These are phyloP conservation scores for Cyathus striatus DNA, from an alignment of 768 basidiomycete species.

Conservation along the genomic window DNA sequence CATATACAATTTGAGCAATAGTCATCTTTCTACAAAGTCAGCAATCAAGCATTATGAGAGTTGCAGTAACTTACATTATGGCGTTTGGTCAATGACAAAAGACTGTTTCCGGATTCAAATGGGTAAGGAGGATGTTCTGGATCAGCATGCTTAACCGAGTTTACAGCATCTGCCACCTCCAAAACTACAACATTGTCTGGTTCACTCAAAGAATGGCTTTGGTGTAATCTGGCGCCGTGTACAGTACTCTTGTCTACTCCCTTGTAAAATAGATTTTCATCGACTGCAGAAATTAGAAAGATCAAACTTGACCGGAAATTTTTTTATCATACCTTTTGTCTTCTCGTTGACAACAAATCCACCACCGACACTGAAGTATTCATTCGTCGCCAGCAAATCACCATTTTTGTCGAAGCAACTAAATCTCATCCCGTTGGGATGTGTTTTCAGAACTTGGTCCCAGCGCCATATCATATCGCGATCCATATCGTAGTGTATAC, in stretches of 20 bases:
- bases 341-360: slow-evolving; percentile 95
- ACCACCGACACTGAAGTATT: slow-evolving; percentile 92
- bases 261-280: slow-evolving; percentile 95
- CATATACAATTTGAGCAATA: slow-evolving; percentile 90
- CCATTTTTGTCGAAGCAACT: slow-evolving; percentile 79
- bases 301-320: not conserved
- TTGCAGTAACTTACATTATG: slow-evolving; percentile 62
- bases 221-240: slow-evolving; percentile 74
- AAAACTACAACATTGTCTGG: slow-evolving; percentile 13
- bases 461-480: slow-evolving; percentile 91
- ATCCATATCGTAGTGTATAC: slow-evolving; percentile 84
- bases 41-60: slow-evolving; percentile 1
- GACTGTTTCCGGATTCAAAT: slow-evolving; percentile 71
- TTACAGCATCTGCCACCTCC: not conserved
- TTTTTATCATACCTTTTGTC: slow-evolving; percentile 59
- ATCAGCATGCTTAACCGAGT: slow-evolving; percentile 1
- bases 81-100: slow-evolving; percentile 70
- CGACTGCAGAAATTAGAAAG: slow-evolving; percentile 38
- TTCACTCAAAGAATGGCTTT: slow-evolving; percentile 43
- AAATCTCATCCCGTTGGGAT: slow-evolving; percentile 93
- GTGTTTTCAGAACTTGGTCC: slow-evolving; percentile 84
- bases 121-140: slow-evolving; percentile 74
- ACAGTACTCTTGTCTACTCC: slow-evolving; percentile 80
- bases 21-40: slow-evolving; percentile 55
- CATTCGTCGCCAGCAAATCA: slow-evolving; percentile 86